A percentile compares a stretch with the other conserved stretches of the same genome.
These are phyloP conservation scores for Isatis lusitanica DNA, from an alignment of 441 rosid genomes.

Conservation along the genomic window DNA sequence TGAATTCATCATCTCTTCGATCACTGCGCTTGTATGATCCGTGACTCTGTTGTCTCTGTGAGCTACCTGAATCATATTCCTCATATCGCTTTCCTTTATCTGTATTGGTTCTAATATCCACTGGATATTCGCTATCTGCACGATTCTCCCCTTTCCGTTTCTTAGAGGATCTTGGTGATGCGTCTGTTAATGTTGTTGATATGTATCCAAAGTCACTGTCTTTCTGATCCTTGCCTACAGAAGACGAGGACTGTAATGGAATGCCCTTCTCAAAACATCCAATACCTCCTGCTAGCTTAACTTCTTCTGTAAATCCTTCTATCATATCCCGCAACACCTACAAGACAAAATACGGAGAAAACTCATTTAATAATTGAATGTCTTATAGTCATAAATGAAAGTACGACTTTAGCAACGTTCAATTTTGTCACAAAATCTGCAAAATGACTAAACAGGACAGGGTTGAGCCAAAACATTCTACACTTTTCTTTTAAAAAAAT, in stretches of 20 bases:
- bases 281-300: slow-evolving; percentile 85
- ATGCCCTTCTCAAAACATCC: slow-evolving; percentile 72
- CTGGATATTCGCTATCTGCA: slow-evolving; percentile 35
- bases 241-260: slow-evolving; percentile 35
- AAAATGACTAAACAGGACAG: slow-evolving; percentile 4
- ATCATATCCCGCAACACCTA: slow-evolving; percentile 84
- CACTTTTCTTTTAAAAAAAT: not conserved
- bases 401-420: not conserved
- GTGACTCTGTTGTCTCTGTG: slow-evolving; percentile 42
- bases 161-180: slow-evolving; percentile 35
- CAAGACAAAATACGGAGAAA: slow-evolving; percentile 11
- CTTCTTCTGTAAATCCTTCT: slow-evolving; percentile 78
- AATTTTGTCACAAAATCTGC: not conserved
- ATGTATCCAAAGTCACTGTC: slow-evolving; percentile 39
- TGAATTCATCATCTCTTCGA: slow-evolving; percentile 42
- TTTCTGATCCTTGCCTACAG: slow-evolving; percentile 33
- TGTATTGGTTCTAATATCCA: slow-evolving; percentile 25
- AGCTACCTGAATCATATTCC: slow-evolving; percentile 46
- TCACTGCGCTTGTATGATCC: slow-evolving; percentile 39
- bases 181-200: slow-evolving; percentile 42
- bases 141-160: slow-evolving; percentile 29
- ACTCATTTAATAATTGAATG: slow-evolving; percentile 11
- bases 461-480: not conserved
- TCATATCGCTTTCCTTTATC: slow-evolving; percentile 40
- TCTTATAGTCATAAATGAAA: not conserved